Percentiles rank a stretch among this genome's conserved stretches.
phyloP scores from a whole-genome alignment of 192 early-diverging fungal species.

The Coemansia sp. region DNA sequence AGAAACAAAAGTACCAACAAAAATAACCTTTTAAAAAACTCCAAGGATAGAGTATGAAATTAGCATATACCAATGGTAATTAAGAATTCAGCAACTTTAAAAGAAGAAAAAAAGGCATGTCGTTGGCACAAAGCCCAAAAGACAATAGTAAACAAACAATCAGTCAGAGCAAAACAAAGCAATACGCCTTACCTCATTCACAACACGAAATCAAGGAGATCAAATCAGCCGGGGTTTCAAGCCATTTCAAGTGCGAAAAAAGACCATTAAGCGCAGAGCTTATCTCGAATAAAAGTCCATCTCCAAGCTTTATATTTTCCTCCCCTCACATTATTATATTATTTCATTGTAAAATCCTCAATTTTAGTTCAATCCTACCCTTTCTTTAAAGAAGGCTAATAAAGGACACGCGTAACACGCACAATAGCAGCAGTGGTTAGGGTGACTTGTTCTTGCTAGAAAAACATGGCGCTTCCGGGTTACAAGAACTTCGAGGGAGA shows the following conservation, averaged over 20 bases:
- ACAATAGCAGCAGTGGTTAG: no score
- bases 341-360: slow-evolving; percentile 1
- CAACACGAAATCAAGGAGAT: neutral
- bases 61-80: no score
- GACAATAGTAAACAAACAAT: no score
- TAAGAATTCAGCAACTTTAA: no score
- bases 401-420: neutral
- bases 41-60: no score
- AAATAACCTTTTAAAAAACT: no score
- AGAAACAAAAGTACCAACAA: no score
- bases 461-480: slow-evolving; percentile 42
- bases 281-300: no score
- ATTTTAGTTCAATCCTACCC: neutral
- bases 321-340: slow-evolving; percentile 52
- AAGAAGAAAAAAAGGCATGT: no score
- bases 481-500: slow-evolving; percentile 51
- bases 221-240: neutral
- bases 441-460: no score
- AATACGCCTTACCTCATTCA: neutral
- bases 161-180: neutral
- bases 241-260: neutral
- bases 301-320: slow-evolving; percentile 83
- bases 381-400: neutral
- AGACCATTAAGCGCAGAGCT: no score
- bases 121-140: no score